These are phyloP conservation scores for Castanea crenata DNA, from an alignment of 306 rosid species.

Conservation along the genomic window DNA sequence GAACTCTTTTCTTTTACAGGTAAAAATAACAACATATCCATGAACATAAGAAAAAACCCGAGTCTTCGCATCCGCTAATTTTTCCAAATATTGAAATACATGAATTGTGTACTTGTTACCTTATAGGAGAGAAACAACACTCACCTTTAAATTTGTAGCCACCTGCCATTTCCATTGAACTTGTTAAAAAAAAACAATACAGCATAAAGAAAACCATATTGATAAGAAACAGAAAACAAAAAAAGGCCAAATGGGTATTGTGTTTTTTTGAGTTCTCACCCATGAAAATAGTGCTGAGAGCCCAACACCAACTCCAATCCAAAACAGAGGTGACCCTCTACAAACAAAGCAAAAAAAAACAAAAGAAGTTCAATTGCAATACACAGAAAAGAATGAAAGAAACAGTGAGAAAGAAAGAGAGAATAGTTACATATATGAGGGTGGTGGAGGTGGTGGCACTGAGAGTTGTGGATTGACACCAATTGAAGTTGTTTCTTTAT, in stretches of 20 bases:
- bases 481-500: constrained; percentile 62
- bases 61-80: too few relatives aligned
- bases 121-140: constrained; percentile 37
- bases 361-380: neutral
- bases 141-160: constrained; percentile 78
- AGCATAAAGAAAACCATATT: constrained; percentile 1
- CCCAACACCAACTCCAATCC: constrained; percentile 98
- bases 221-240: neutral
- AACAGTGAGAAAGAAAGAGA: constrained; percentile 12
- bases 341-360: constrained; percentile 24
- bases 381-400: neutral
- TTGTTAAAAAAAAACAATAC: constrained; percentile 40
- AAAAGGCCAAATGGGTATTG: neutral
- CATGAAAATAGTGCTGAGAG: constrained; percentile 82
- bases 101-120: constrained; percentile 19
- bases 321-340: constrained; percentile 94
- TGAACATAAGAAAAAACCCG: too few relatives aligned
- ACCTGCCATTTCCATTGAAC: constrained; percentile 56
- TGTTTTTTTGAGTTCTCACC: constrained; percentile 50
- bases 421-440: constrained; percentile 57
- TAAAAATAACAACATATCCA: too few relatives aligned
- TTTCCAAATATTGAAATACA: neutral
- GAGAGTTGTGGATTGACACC: constrained; percentile 70
- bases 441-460: constrained; percentile 64
- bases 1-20: too few relatives aligned